These are phyloP conservation scores for Apostasia shenzhenica DNA, from an alignment of 106 monocot genomes.

Conservation along the genomic window DNA sequence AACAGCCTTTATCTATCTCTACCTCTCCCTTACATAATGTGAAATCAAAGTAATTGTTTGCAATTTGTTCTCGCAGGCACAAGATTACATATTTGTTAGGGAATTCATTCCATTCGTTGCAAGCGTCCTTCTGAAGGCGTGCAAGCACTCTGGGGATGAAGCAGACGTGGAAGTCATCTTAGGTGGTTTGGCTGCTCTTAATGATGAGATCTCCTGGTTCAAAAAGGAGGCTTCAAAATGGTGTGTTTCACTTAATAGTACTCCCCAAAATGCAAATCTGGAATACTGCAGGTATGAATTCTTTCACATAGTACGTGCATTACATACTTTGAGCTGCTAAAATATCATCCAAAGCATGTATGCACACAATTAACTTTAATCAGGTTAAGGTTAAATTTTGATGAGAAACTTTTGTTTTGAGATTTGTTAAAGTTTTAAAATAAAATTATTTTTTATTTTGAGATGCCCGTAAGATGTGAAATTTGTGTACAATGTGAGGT, in stretches of 20 bases:
- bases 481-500: too few relatives aligned
- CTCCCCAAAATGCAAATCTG: constrained; percentile 58
- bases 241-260: constrained; percentile 37
- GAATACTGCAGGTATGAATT: constrained; percentile 68
- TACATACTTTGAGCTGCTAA: too few relatives aligned
- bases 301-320: neutral
- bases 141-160: constrained; percentile 40
- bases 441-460: too few relatives aligned
- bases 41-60: neutral
- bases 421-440: too few relatives aligned
- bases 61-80: constrained; percentile 32
- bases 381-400: too few relatives aligned
- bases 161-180: constrained; percentile 71
- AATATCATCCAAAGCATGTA: too few relatives aligned
- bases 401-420: too few relatives aligned
- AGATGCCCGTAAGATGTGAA: too few relatives aligned
- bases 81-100: constrained; percentile 89
- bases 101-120: constrained; percentile 76
- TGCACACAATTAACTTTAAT: too few relatives aligned
- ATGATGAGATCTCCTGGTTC: constrained; percentile 87
- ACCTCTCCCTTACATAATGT: neutral
- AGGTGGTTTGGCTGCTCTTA: constrained; percentile 54
- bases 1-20: neutral
- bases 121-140: constrained; percentile 77
- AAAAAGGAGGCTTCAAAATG: constrained; percentile 79